Percentiles rank a stretch among this genome's conserved stretches.
Conservation (phyloP, 208 protist genomes). For the Trypanosoma melophagium region DNA sequence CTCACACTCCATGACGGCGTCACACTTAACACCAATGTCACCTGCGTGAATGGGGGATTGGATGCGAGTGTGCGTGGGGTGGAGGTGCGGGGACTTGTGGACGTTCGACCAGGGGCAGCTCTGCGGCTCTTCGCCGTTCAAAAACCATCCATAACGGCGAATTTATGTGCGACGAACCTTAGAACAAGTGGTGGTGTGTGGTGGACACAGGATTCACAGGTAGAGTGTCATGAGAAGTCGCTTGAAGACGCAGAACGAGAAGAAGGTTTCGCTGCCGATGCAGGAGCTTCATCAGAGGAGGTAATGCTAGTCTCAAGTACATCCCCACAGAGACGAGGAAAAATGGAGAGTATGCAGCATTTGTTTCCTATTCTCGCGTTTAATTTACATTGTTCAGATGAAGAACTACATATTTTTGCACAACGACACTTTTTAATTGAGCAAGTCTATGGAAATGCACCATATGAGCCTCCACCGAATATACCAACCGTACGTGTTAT, state of each 20-base stretch:
- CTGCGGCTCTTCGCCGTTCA: too few species aligned
- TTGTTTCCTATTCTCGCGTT: slow-evolving; percentile 27
- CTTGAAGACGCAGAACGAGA: too few species aligned
- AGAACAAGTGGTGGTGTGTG: neutral
- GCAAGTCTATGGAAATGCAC: slow-evolving; percentile 35
- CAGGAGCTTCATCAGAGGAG: too few species aligned
- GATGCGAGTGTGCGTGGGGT: neutral
- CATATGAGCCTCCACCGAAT: slow-evolving; percentile 22
- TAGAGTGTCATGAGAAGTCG: neutral
- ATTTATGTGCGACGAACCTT: too few species aligned
- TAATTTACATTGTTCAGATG: slow-evolving; percentile 42
- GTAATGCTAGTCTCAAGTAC: too few species aligned
- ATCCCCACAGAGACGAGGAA: neutral
- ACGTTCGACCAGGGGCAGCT: too few species aligned
- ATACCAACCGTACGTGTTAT: slow-evolving; percentile 37
- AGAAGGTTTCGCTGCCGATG: too few species aligned
- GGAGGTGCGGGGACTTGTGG: too few species aligned
- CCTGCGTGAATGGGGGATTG: slow-evolving; percentile 5
- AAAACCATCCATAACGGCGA: too few species aligned
- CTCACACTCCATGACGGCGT: neutral
- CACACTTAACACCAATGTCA: slow-evolving; percentile 6
- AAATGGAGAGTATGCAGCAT: neutral
- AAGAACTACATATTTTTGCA: slow-evolving; percentile 43
- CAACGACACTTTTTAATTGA: slow-evolving; percentile 30
- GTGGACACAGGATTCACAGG: neutral